phyloP scores from a whole-genome alignment of 768 basidiomycete species.

The Lactarius akahatsu region DNA sequence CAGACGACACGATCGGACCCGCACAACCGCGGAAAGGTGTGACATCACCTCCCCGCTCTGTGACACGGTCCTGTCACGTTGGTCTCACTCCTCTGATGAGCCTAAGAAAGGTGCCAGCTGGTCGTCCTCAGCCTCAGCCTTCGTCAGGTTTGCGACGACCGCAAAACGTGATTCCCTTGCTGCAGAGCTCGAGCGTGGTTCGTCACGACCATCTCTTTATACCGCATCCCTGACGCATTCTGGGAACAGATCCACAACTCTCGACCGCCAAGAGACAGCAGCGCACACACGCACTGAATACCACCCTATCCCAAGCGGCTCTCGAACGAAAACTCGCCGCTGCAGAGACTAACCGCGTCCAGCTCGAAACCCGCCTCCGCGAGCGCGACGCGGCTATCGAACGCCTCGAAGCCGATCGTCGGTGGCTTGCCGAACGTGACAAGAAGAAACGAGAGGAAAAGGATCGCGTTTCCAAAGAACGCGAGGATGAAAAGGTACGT shows the following conservation, averaged over 20 bases:
- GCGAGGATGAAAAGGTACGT: conserved; percentile 61
- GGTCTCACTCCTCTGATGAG: neutral
- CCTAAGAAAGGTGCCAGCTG: conserved; percentile 9
- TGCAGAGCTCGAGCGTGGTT: conserved; percentile 67
- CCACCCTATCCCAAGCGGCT: conserved; percentile 58
- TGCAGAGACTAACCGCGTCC: conserved; percentile 58
- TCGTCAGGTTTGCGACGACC: conserved; percentile 29
- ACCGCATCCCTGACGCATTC: too few species aligned
- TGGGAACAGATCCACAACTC: conserved; percentile 55
- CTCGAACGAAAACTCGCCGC: conserved; percentile 68
- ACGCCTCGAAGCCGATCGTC: conserved; percentile 64
- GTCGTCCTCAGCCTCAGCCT: conserved; percentile 5
- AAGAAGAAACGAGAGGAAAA: conserved; percentile 67
- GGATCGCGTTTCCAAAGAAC: conserved; percentile 51
- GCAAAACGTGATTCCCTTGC: conserved; percentile 64
- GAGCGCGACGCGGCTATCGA: conserved; percentile 65
- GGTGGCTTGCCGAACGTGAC: conserved; percentile 65
- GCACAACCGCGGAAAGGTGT: neutral
- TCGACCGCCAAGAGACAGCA: conserved; percentile 68
- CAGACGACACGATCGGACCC: neutral
- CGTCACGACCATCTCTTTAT: neutral
- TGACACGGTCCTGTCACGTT: neutral
- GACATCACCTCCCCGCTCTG: neutral
- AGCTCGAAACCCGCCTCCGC: conserved; percentile 65
- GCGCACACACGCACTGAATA: conserved; percentile 60